These are phyloP conservation scores for Auricularia sp. DNA, from an alignment of 768 basidiomycete genomes.

Conservation along the genomic window DNA sequence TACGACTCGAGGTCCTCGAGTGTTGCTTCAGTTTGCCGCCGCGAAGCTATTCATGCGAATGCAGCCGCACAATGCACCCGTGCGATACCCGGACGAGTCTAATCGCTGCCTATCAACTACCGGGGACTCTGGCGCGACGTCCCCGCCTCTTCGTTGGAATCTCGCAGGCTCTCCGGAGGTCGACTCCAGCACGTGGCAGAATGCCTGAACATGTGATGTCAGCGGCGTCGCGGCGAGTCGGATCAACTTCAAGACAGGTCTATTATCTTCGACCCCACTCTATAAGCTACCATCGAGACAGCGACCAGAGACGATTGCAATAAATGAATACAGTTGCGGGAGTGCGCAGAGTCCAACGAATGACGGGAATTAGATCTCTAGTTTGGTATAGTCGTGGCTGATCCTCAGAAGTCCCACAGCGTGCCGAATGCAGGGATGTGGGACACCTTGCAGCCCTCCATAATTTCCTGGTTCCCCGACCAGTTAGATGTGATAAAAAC, in stretches of 20 bases:
- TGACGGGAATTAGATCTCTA: neutral
- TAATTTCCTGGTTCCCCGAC: constrained; percentile 31
- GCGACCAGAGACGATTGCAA: too few species aligned
- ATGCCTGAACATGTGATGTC: neutral
- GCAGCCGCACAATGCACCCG: too few species aligned
- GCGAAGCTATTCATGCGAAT: too few species aligned
- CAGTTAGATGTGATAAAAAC: constrained; percentile 35
- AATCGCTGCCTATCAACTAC: neutral
- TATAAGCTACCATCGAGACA: neutral
- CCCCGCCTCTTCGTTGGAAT: neutral
- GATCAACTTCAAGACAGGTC: neutral
- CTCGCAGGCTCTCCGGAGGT: neutral
- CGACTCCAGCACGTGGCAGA: neutral
- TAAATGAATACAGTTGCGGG: too few species aligned
- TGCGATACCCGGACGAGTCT: neutral
- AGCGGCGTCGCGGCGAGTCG: neutral
- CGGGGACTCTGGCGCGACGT: neutral
- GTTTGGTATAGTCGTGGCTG: neutral
- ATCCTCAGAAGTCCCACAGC: constrained; percentile 27
- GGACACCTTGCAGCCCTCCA: constrained; percentile 20
- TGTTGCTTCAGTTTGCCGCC: too few species aligned
- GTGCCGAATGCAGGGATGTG: constrained; percentile 17
- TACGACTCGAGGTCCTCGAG: neutral
- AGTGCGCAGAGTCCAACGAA: too few species aligned
- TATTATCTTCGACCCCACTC: neutral